Percentiles rank a stretch among this genome's conserved stretches.
Conservation (phyloP, 1,139 yeast genomes). For the Nakaseomyces bracarensis region DNA sequence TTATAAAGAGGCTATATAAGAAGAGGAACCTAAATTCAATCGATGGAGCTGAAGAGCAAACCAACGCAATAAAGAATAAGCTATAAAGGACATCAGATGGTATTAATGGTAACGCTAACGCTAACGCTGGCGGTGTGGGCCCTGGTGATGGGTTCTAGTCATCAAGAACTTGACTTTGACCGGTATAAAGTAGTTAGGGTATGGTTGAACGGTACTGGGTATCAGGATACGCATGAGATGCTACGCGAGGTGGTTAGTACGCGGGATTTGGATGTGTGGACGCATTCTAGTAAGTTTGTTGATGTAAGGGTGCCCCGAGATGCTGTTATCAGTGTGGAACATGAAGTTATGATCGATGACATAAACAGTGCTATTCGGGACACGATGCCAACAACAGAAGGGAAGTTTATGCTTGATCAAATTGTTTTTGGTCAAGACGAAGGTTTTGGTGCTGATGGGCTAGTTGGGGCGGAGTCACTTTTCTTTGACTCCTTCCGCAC, state of each 20-base stretch:
- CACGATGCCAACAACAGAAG: constrained; percentile 26
- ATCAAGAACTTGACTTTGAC: too few species aligned
- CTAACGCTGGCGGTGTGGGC: too few species aligned
- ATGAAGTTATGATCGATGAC: constrained; percentile 43
- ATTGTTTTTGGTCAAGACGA: constrained; percentile 33
- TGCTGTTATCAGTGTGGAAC: constrained; percentile 19
- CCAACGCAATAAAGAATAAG: too few species aligned
- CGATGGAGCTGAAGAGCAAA: too few species aligned
- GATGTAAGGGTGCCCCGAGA: constrained; percentile 35
- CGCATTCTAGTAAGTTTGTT: constrained; percentile 31
- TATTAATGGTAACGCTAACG: too few species aligned
- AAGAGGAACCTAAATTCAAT: too few species aligned
- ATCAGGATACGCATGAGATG: background rate
- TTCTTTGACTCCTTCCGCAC: constrained; percentile 70
- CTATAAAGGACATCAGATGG: too few species aligned
- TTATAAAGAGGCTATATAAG: too few species aligned
- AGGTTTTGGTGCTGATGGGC: constrained; percentile 7
- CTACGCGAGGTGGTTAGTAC: background rate
- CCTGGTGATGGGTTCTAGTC: too few species aligned
- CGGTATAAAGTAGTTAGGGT: background rate
- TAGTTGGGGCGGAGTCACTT: constrained; percentile 19
- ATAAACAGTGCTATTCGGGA: constrained; percentile 49
- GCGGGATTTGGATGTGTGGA: constrained; percentile 31
- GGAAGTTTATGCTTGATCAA: constrained; percentile 4
- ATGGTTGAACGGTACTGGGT: background rate